Conservation (phyloP, 805 yeast species). For the Saccharomycopsis amapae region DNA sequence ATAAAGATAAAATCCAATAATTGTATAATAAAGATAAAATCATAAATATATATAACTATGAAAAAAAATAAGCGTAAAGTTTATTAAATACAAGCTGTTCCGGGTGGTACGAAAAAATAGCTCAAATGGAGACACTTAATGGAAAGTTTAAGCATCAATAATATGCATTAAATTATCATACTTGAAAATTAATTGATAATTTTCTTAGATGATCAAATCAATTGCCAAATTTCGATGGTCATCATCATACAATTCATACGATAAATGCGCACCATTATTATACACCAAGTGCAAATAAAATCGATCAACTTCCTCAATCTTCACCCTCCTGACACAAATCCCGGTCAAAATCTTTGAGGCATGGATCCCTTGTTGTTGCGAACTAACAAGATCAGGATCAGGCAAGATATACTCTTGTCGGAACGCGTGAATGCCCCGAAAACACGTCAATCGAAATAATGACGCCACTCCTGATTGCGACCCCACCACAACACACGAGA, state of each 20-base stretch:
- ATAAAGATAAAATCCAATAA: no score
- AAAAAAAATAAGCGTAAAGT: no score
- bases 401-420: constrained; percentile 41
- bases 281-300: constrained; percentile 24
- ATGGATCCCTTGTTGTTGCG: constrained; percentile 19
- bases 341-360: not conserved
- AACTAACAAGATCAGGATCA: constrained; percentile 23
- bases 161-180: no score
- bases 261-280: constrained; percentile 26
- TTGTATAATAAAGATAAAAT: no score
- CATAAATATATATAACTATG: no score
- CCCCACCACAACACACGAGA: constrained; percentile 29
- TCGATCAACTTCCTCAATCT: constrained; percentile 23
- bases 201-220: not conserved
- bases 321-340: not conserved
- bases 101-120: no score
- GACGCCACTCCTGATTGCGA: constrained; percentile 31
- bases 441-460: constrained; percentile 29
- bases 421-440: constrained; percentile 29
- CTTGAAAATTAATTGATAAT: no score
- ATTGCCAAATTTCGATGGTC: constrained; percentile 4
- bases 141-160: no score
- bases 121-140: no score
- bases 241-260: constrained; percentile 23
- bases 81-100: no score